phyloP scores from a whole-genome alignment of 2,329 filamentous ascomycete genomes.

The Alternaria tenuissima region DNA sequence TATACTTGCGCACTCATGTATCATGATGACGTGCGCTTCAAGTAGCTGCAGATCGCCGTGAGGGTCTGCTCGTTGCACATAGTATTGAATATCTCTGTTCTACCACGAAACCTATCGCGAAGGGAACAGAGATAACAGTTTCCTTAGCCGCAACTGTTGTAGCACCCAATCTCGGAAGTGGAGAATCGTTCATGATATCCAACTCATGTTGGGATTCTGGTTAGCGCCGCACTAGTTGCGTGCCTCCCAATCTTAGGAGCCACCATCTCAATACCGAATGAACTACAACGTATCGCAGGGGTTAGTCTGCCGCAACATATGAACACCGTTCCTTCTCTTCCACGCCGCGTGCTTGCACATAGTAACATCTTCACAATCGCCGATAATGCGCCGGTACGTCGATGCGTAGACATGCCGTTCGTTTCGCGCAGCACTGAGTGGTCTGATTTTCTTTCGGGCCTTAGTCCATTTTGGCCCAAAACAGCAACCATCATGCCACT shows the following conservation, averaged over 20 bases:
- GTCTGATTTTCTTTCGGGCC: conserved; percentile 29
- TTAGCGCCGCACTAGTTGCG: not conserved
- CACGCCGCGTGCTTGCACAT: not conserved
- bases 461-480: conserved; percentile 26
- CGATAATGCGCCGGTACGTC: not conserved
- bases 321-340: not conserved
- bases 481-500: conserved; percentile 34
- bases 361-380: not conserved
- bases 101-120: not conserved
- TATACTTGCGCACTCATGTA: not conserved
- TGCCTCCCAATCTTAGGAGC: not conserved
- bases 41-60: not conserved
- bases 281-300: not conserved
- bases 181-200: not conserved
- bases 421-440: conserved; percentile 22
- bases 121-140: not conserved
- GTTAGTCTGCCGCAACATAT: not conserved
- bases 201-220: not conserved
- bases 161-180: not conserved
- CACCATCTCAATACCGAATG: not conserved
- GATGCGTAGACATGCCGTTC: conserved; percentile 21
- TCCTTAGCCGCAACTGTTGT: not conserved
- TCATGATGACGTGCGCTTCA: conserved; percentile 1
- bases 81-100: not conserved
- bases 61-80: not conserved